These are phyloP conservation scores for Houttuynia cordata DNA, from an alignment of 164 flowering plant genomes.

Conservation along the genomic window DNA sequence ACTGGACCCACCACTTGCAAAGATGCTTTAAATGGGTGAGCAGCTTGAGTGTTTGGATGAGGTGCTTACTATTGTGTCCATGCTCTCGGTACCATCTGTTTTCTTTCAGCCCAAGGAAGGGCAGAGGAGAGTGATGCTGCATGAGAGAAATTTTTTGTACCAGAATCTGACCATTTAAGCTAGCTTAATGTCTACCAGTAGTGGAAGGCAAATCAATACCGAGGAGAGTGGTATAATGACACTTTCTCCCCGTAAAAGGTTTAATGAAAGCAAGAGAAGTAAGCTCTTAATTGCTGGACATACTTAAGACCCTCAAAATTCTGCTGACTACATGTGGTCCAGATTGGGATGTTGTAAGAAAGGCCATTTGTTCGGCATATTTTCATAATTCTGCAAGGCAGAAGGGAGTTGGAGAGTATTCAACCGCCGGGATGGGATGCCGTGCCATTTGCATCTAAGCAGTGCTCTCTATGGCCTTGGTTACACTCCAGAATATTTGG, in stretches of 20 bases:
- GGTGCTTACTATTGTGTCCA: too few relatives aligned
- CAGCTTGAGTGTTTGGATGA: too few relatives aligned
- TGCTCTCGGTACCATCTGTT: too few relatives aligned
- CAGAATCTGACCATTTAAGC: slow-evolving; percentile 88
- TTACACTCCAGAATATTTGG: slow-evolving; percentile 75
- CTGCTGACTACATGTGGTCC: slow-evolving; percentile 54
- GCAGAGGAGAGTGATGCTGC: slow-evolving; percentile 92
- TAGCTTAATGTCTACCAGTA: slow-evolving; percentile 75
- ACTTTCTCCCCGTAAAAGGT: slow-evolving; percentile 78
- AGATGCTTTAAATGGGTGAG: too few relatives aligned
- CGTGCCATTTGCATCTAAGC: slow-evolving; percentile 81
- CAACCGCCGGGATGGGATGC: slow-evolving; percentile 74
- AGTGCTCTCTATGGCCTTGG: slow-evolving; percentile 77
- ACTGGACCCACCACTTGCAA: too few relatives aligned
- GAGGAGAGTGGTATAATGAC: slow-evolving; percentile 95
- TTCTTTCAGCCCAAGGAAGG: too few relatives aligned
- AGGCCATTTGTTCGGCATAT: slow-evolving; percentile 87
- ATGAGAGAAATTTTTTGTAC: slow-evolving; percentile 76
- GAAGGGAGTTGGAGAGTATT: slow-evolving; percentile 79
- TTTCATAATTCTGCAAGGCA: slow-evolving; percentile 81
- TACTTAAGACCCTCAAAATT: slow-evolving; percentile 61
- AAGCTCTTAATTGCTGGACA: slow-evolving; percentile 74
- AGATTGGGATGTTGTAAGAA: slow-evolving; percentile 70
- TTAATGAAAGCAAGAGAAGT: slow-evolving; percentile 84
- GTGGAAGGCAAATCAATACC: slow-evolving; percentile 66